Conservation (phyloP, 148 eudicot genomes). For the Polygonum aviculare region DNA sequence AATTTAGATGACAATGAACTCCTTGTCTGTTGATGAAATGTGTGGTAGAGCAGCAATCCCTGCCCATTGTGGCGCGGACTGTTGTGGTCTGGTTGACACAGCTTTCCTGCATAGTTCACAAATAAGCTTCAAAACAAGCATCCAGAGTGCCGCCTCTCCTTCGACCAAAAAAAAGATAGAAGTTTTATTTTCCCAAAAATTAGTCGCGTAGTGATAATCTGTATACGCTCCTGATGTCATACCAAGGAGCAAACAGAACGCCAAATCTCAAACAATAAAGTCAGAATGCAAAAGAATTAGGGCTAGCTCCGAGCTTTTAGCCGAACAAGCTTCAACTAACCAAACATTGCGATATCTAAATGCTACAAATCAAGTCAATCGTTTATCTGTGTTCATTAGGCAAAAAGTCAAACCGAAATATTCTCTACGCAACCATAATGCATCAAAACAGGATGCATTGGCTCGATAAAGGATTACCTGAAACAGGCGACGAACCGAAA, state of each 20-base stretch:
- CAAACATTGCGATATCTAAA: background rate
- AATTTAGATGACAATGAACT: slow-evolving; percentile 32
- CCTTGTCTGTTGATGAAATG: slow-evolving; percentile 21
- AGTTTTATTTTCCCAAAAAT: background rate
- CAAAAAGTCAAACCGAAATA: background rate
- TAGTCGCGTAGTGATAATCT: background rate
- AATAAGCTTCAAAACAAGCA: background rate
- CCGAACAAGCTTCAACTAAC: background rate
- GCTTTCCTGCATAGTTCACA: background rate
- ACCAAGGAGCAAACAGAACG: background rate
- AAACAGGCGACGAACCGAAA: slow-evolving; percentile 45
- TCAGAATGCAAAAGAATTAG: background rate
- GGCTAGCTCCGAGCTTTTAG: background rate
- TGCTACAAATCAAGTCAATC: background rate
- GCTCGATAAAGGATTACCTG: slow-evolving; percentile 35
- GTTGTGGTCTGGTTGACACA: slow-evolving; percentile 16
- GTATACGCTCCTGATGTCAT: background rate
- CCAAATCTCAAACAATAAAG: background rate
- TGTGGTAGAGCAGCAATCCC: slow-evolving; percentile 15
- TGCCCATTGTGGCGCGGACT: slow-evolving; percentile 25
- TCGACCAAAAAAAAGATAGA: too few species aligned
- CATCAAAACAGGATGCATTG: background rate
- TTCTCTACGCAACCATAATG: background rate
- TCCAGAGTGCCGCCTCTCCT: too few species aligned
- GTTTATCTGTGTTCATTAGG: background rate